Evolutionary conservation across 495 filamentous ascomycete species (phyloP).

Genomic region (Cryomyces minteri): DNA sequence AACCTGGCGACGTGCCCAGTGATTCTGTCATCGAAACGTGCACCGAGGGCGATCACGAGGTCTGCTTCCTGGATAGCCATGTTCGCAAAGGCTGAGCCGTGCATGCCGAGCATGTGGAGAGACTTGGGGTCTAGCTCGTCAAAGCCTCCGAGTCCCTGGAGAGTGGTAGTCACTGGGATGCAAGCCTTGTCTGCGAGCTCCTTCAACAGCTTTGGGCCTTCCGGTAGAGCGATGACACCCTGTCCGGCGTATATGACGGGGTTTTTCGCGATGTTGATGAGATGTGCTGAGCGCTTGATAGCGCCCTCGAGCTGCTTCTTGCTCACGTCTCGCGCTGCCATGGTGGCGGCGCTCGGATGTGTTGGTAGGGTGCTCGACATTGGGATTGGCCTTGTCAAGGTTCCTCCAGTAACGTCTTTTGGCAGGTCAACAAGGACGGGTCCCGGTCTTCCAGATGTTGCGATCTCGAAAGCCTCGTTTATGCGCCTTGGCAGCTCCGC

Average conservation of each 20-base stretch:
- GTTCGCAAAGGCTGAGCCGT: conserved; percentile 64
- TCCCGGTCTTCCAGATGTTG: conserved; percentile 54
- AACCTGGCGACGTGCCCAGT: conserved; percentile 46
- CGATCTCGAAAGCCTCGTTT: conserved; percentile 76
- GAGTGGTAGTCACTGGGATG: conserved; percentile 61
- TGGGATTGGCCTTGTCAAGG: conserved; percentile 49
- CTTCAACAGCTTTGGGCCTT: conserved; percentile 47
- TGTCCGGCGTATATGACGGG: conserved; percentile 63
- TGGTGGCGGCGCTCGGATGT: conserved; percentile 50
- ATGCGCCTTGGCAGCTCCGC: conserved; percentile 62
- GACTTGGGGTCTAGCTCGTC: conserved; percentile 62
- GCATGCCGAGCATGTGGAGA: conserved; percentile 73
- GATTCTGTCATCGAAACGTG: conserved; percentile 64
- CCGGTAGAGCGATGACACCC: conserved; percentile 42
- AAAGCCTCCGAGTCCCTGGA: conserved; percentile 61
- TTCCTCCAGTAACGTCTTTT: conserved; percentile 57
- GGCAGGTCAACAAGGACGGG: conserved; percentile 68
- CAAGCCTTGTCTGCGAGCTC: conserved; percentile 53
- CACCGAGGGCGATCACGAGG: conserved; percentile 58
- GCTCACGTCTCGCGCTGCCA: conserved; percentile 40
- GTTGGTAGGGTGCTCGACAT: conserved; percentile 41
- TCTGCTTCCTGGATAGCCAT: conserved; percentile 64
- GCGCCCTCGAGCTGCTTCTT: conserved; percentile 38
- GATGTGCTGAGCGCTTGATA: conserved; percentile 41
- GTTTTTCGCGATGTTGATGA: conserved; percentile 59